Conservation (phyloP, 2,329 filamentous ascomycete genomes). For the Microdochium nivale region DNA sequence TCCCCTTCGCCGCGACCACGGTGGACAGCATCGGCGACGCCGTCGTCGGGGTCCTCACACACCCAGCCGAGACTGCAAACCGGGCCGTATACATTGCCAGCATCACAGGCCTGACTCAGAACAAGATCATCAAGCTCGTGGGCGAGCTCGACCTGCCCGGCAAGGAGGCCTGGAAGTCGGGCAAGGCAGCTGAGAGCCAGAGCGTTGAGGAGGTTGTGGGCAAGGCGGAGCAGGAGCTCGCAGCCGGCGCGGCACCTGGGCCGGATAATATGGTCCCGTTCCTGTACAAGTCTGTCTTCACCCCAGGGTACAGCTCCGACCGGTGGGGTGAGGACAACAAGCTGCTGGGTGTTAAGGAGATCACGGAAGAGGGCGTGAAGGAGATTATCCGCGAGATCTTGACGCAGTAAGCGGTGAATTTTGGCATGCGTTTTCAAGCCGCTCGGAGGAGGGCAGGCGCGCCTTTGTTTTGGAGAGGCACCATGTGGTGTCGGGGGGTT, state of each 20-base stretch:
- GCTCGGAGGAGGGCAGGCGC: too few relatives aligned
- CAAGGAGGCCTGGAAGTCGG: conserved; percentile 13
- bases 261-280: conserved; percentile 15
- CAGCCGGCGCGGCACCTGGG: conserved; percentile 17
- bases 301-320: conserved; percentile 18
- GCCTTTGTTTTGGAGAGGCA: too few relatives aligned
- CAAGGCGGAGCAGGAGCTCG: conserved; percentile 14
- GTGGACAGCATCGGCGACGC: conserved; percentile 36
- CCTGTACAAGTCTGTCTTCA: conserved; percentile 22
- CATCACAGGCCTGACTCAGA: conserved; percentile 39
- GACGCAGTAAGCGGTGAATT: not conserved
- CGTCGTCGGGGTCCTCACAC: conserved; percentile 35
- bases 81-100: conserved; percentile 42
- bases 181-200: conserved; percentile 7
- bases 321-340: conserved; percentile 26
- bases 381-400: not conserved
- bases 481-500: too few relatives aligned
- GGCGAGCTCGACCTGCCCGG: conserved; percentile 14
- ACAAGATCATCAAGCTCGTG: conserved; percentile 31
- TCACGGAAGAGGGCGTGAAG: conserved; percentile 23
- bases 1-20: conserved; percentile 35
- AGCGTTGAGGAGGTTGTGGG: conserved; percentile 15
- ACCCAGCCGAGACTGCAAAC: conserved; percentile 38
- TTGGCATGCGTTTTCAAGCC: too few relatives aligned
- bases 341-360: conserved; percentile 23